These are phyloP conservation scores for Phaeosphaeria sp. DNA, from an alignment of 2,329 filamentous ascomycete species.

Conservation along the genomic window DNA sequence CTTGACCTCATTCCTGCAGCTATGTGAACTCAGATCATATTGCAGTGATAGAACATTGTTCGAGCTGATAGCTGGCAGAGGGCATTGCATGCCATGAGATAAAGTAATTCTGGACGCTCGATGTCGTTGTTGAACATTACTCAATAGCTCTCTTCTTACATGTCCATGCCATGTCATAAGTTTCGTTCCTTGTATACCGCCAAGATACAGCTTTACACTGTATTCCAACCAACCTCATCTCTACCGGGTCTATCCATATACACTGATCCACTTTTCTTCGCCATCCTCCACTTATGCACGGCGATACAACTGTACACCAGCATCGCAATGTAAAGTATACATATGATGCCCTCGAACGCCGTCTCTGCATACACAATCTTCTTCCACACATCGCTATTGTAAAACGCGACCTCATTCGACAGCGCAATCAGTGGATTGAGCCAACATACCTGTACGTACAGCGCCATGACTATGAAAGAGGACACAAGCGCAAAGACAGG, in stretches of 20 bases:
- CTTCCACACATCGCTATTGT: constrained; percentile 3
- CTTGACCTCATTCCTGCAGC: no score
- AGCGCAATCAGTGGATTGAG: constrained; percentile 3
- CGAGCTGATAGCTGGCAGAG: neutral
- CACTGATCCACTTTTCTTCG: neutral
- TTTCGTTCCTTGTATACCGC: neutral
- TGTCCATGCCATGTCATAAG: neutral
- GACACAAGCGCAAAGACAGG: constrained; percentile 10
- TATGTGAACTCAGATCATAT: no score
- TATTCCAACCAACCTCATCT: neutral
- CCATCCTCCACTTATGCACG: constrained; percentile 11
- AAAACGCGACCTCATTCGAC: constrained; percentile 3
- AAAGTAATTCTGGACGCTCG: no score
- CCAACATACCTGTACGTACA: constrained; percentile 5
- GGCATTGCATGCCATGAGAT: neutral
- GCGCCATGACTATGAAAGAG: constrained; percentile 1
- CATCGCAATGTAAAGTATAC: constrained; percentile 7
- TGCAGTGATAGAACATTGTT: no score
- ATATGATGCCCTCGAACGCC: constrained; percentile 4
- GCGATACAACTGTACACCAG: constrained; percentile 1
- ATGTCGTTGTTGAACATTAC: neutral
- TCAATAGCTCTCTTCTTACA: neutral
- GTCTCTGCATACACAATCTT: constrained; percentile 5
- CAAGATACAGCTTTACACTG: neutral
- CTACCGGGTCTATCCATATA: neutral